phyloP scores from a whole-genome alignment of 2,329 filamentous ascomycete species.

The Pseudogymnoascus sp. region DNA sequence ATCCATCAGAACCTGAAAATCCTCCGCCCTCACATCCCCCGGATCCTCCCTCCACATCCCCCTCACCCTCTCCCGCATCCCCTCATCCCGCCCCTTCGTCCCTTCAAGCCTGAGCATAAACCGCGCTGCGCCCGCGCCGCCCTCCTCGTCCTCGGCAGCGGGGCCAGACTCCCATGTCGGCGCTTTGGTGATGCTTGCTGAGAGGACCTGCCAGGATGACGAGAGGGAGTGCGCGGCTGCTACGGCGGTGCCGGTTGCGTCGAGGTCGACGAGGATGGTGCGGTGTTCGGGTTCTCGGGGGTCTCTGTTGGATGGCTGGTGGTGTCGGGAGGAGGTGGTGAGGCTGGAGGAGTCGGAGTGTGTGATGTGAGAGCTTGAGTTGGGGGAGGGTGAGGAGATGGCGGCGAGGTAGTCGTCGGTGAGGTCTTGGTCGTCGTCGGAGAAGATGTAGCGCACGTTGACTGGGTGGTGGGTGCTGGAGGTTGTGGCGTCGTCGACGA shows the following conservation, averaged over 20 bases:
- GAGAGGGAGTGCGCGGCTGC: conserved; percentile 65
- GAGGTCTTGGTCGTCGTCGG: conserved; percentile 69
- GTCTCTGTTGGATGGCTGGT: conserved; percentile 11
- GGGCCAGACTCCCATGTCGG: conserved; percentile 49
- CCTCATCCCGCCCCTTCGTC: conserved; percentile 28
- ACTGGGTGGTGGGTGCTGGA: conserved; percentile 69
- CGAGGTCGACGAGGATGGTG: conserved; percentile 49
- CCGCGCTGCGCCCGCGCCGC: conserved; percentile 17
- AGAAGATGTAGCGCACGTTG: conserved; percentile 84
- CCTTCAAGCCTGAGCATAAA: conserved; percentile 59
- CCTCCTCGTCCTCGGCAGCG: conserved; percentile 20
- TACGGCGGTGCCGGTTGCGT: conserved; percentile 45
- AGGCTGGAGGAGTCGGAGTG: conserved; percentile 28
- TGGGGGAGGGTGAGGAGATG: conserved; percentile 14
- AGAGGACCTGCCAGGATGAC: conserved; percentile 62
- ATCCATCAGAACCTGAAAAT: conserved; percentile 44
- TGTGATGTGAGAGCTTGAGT: conserved; percentile 34
- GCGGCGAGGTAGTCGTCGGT: conserved; percentile 55
- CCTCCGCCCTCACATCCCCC: conserved; percentile 31
- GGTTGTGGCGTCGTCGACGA: conserved; percentile 69
- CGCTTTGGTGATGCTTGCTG: conserved; percentile 46
- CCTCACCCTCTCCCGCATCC: conserved; percentile 27
- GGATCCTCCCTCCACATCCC: conserved; percentile 1
- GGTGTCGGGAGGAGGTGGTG: conserved; percentile 24
- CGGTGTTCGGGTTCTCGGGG: conserved; percentile 29